These are phyloP conservation scores for Phytopythium boreale DNA, from an alignment of 352 stramenopile species.

Conservation along the genomic window DNA sequence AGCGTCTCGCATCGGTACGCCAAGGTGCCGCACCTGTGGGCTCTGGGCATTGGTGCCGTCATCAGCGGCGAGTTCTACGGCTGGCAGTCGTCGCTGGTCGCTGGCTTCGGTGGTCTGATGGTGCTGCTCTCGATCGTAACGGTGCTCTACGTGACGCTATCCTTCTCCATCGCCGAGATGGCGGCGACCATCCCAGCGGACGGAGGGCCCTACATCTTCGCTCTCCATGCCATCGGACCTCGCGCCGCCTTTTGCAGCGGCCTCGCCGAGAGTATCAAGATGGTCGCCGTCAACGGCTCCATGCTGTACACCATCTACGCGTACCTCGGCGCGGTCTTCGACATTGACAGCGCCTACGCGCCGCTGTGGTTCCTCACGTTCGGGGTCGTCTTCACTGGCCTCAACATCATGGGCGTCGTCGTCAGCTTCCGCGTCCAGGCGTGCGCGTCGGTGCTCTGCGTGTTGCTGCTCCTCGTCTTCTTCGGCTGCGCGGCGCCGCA, in stretches of 20 bases:
- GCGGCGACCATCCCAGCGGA: constrained; percentile 53
- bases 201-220: constrained; percentile 70
- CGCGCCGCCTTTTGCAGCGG: constrained; percentile 56
- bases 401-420: constrained; percentile 63
- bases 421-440: constrained; percentile 61
- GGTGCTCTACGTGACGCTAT: constrained; percentile 61
- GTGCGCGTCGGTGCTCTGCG: constrained; percentile 45
- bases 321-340: constrained; percentile 57
- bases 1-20: constrained; percentile 48
- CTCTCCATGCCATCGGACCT: constrained; percentile 52
- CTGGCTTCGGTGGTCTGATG: constrained; percentile 60
- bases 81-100: constrained; percentile 62
- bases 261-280: constrained; percentile 63
- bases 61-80: constrained; percentile 73
- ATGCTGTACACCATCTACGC: constrained; percentile 52
- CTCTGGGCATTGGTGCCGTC: constrained; percentile 59
- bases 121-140: constrained; percentile 60
- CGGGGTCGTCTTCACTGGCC: constrained; percentile 49
- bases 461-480: constrained; percentile 50
- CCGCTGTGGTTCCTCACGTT: constrained; percentile 59
- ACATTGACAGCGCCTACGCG: constrained; percentile 27
- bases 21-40: constrained; percentile 59
- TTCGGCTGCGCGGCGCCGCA: constrained; percentile 49
- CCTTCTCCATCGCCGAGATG: constrained; percentile 73
- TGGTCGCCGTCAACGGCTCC: constrained; percentile 43